A percentile compares a stretch with the other conserved stretches of the same genome.
Evolutionary conservation across 768 basidiomycete species (phyloP).

Genomic region (Botryobasidium botryosum): DNA sequence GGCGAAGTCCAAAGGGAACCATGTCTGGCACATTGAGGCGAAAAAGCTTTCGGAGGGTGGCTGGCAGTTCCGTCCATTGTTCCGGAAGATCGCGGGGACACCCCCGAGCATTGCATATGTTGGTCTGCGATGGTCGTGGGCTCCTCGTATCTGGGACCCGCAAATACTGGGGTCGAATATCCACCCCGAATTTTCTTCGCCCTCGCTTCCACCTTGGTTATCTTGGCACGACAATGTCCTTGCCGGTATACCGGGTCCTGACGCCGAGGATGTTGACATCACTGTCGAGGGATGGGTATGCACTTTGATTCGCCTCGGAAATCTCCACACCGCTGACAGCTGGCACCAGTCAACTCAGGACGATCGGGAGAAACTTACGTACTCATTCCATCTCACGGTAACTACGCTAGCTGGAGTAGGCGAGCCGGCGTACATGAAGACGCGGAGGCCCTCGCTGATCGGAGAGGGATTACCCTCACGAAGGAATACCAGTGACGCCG

Average conservation of each 20-base stretch:
- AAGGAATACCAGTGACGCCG: too few relatives aligned
- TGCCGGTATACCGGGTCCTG: slow-evolving; percentile 60
- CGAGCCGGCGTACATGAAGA: slow-evolving; percentile 15
- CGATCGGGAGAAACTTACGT: slow-evolving; percentile 52
- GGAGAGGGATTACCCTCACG: background rate
- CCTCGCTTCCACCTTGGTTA: slow-evolving; percentile 72
- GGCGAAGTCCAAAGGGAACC: slow-evolving; percentile 97
- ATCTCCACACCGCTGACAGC: background rate
- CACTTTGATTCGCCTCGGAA: slow-evolving; percentile 9
- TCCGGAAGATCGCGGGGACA: slow-evolving; percentile 69
- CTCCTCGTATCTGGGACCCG: slow-evolving; percentile 92
- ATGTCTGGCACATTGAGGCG: slow-evolving; percentile 98
- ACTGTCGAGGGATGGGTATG: slow-evolving; percentile 60
- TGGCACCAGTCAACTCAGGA: slow-evolving; percentile 45
- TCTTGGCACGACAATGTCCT: slow-evolving; percentile 73
- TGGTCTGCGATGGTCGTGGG: slow-evolving; percentile 65
- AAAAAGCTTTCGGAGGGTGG: slow-evolving; percentile 27
- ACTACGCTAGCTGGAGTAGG: slow-evolving; percentile 40
- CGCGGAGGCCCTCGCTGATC: slow-evolving; percentile 28
- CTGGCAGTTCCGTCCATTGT: slow-evolving; percentile 82
- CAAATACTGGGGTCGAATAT: slow-evolving; percentile 72
- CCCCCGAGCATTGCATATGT: slow-evolving; percentile 55
- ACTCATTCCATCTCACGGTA: slow-evolving; percentile 53
- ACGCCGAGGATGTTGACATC: slow-evolving; percentile 59
- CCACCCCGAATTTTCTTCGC: slow-evolving; percentile 64